phyloP scores from a whole-genome alignment of 306 rosid genomes.

The Gillenia trifoliata region DNA sequence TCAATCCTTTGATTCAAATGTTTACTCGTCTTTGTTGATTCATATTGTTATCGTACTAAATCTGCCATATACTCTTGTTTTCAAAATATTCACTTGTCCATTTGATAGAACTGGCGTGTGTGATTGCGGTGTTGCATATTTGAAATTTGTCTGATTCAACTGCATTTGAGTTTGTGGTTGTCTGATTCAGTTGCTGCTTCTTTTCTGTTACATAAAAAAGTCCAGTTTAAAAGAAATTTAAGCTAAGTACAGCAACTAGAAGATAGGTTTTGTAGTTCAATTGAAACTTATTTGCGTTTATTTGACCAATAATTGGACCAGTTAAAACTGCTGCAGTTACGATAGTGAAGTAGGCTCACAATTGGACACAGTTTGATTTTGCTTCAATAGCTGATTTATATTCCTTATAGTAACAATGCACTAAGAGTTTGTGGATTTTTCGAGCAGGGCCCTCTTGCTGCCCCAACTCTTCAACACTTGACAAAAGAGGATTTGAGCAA shows the following conservation, averaged over 20 bases:
- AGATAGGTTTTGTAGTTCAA: not conserved
- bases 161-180: not conserved
- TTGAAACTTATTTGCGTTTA: not conserved
- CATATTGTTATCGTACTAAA: not conserved
- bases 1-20: slow-evolving; percentile 16
- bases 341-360: not conserved
- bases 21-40: not conserved
- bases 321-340: not conserved
- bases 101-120: not conserved
- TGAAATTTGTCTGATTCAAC: not conserved
- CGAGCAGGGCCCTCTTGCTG: slow-evolving; percentile 93
- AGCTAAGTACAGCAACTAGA: not conserved
- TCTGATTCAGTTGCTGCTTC: not conserved
- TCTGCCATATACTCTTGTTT: not conserved
- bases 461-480: slow-evolving; percentile 81
- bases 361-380: not conserved
- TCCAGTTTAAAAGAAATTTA: not conserved
- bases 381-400: slow-evolving; percentile 11
- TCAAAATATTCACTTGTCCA: not conserved
- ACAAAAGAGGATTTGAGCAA: slow-evolving; percentile 85
- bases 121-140: not conserved
- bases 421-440: slow-evolving; percentile 12
- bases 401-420: slow-evolving; percentile 2
- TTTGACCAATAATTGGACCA: not conserved
- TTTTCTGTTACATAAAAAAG: not conserved